Evolutionary conservation across 768 basidiomycete species (phyloP).

Genomic region (Lentinula guzmanii): DNA sequence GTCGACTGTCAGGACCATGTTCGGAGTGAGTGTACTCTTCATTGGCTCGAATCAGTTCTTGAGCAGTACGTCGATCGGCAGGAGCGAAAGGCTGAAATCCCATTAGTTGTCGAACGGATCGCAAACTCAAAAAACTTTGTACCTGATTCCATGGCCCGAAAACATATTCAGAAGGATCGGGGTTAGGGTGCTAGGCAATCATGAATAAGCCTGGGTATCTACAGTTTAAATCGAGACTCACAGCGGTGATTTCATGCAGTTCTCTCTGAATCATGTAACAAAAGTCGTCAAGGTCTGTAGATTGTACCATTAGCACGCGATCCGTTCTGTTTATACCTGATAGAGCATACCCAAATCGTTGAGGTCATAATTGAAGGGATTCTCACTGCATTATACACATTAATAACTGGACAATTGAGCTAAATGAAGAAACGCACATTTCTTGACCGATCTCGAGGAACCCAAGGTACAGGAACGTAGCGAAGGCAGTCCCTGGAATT

Average conservation of each 20-base stretch:
- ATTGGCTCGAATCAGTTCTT: conserved; percentile 38
- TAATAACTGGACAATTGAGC: neutral
- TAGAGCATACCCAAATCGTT: conserved; percentile 51
- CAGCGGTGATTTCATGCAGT: conserved; percentile 66
- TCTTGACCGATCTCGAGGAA: conserved; percentile 69
- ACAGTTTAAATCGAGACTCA: conserved; percentile 25
- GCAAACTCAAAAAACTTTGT: neutral
- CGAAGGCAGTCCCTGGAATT: conserved; percentile 58
- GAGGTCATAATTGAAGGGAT: conserved; percentile 62
- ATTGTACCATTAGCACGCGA: neutral
- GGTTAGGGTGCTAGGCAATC: conserved; percentile 43
- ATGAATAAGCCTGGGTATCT: conserved; percentile 10
- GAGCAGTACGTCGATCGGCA: conserved; percentile 49
- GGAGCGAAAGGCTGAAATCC: conserved; percentile 56
- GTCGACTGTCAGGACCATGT: conserved; percentile 16
- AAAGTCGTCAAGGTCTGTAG: conserved; percentile 58
- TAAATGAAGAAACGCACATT: conserved; percentile 33
- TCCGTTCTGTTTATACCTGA: neutral
- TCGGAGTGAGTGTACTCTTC: conserved; percentile 29
- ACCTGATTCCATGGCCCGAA: conserved; percentile 48
- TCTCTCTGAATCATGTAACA: conserved; percentile 62
- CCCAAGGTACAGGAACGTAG: conserved; percentile 56
- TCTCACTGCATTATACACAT: conserved; percentile 34
- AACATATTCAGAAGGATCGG: conserved; percentile 46
- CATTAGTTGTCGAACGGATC: neutral